Conservation (phyloP, 352 stramenopile genomes). For the Albugo laibachii region DNA sequence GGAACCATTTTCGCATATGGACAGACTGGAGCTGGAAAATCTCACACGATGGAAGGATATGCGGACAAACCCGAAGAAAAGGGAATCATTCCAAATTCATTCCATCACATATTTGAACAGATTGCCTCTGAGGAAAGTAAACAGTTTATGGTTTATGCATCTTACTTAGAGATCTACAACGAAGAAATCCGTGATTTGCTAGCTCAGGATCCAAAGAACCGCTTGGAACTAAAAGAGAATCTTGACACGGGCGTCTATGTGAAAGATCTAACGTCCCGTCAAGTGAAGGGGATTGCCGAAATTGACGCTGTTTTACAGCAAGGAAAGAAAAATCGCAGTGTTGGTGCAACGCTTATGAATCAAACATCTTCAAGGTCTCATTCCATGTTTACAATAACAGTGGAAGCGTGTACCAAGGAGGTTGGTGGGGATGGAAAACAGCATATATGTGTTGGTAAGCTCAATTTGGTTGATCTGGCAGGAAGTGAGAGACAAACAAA, state of each 20-base stretch:
- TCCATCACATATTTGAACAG: conserved; percentile 31
- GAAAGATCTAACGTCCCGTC: conserved; percentile 77
- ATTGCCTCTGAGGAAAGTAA: conserved; percentile 25
- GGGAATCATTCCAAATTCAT: conserved; percentile 31
- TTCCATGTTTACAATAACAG: conserved; percentile 92
- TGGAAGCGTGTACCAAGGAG: conserved; percentile 68
- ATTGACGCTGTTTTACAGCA: conserved; percentile 85
- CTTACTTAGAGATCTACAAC: conserved; percentile 96
- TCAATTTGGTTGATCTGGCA: conserved; percentile 93
- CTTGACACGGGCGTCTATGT: conserved; percentile 91
- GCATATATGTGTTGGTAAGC: conserved; percentile 87
- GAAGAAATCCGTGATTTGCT: conserved; percentile 94
- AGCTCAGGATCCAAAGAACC: conserved; percentile 62
- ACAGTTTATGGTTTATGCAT: conserved; percentile 60
- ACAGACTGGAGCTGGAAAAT: conserved; percentile 56
- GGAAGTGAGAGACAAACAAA: conserved; percentile 87
- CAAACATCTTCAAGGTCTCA: conserved; percentile 87
- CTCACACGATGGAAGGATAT: conserved; percentile 47
- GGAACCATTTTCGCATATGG: conserved; percentile 57
- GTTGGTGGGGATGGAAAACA: conserved; percentile 35
- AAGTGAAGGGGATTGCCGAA: conserved; percentile 71
- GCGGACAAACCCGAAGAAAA: conserved; percentile 33
- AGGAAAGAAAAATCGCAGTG: conserved; percentile 83
- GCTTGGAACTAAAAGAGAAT: conserved; percentile 88
- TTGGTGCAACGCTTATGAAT: conserved; percentile 91